phyloP scores from a whole-genome alignment of 805 yeast genomes.

The Komagataella pastoris region DNA sequence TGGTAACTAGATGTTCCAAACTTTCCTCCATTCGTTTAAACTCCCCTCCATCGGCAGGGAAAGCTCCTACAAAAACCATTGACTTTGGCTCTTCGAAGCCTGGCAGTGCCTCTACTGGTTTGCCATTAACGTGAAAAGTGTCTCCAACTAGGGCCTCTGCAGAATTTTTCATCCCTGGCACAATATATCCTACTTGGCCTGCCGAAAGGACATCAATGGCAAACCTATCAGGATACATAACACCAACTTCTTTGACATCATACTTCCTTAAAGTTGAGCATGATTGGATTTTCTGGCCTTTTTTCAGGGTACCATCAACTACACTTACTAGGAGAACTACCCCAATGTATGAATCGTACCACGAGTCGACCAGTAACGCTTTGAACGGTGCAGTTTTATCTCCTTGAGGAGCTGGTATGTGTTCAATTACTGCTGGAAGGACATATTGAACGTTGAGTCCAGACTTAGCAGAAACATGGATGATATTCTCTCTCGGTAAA shows the following conservation, averaged over 20 bases:
- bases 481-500: slow-evolving; percentile 55
- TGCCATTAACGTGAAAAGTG: slow-evolving; percentile 56
- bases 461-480: slow-evolving; percentile 86
- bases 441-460: slow-evolving; percentile 69
- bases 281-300: slow-evolving; percentile 64
- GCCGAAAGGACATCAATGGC: slow-evolving; percentile 54
- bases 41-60: slow-evolving; percentile 90
- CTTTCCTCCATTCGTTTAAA: slow-evolving; percentile 84
- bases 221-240: slow-evolving; percentile 84
- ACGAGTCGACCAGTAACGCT: slow-evolving; percentile 85
- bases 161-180: slow-evolving; percentile 89
- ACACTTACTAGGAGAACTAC: slow-evolving; percentile 76
- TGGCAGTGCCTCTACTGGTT: slow-evolving; percentile 62
- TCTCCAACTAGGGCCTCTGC: slow-evolving; percentile 86
- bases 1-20: slow-evolving; percentile 74
- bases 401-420: slow-evolving; percentile 73
- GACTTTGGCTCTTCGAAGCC: slow-evolving; percentile 97
- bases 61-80: slow-evolving; percentile 97
- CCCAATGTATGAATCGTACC: slow-evolving; percentile 92
- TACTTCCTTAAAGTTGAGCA: slow-evolving; percentile 67
- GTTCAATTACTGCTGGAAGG: slow-evolving; percentile 71
- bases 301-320: slow-evolving; percentile 68
- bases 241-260: slow-evolving; percentile 87
- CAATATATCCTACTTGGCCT: slow-evolving; percentile 90
- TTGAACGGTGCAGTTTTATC: slow-evolving; percentile 36